These are phyloP conservation scores for Graphiopsis chlorocephala DNA, from an alignment of 2,329 filamentous ascomycete genomes.

Conservation along the genomic window DNA sequence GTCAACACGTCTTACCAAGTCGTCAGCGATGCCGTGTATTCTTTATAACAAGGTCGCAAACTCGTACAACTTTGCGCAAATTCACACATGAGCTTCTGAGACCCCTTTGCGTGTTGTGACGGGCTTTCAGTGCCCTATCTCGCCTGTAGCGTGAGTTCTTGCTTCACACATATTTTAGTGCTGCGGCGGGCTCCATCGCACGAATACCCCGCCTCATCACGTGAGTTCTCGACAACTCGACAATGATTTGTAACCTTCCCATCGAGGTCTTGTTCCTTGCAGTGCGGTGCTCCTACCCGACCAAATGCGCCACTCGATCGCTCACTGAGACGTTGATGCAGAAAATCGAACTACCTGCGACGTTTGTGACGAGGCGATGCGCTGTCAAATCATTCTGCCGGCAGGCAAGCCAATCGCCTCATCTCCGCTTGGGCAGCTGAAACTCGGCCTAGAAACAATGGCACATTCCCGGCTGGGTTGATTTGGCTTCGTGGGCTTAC, in stretches of 20 bases:
- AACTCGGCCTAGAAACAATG: conserved; percentile 14
- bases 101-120: not conserved
- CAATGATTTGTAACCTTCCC: not conserved
- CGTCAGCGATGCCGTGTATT: not conserved
- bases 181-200: not conserved
- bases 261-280: not conserved
- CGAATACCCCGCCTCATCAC: conserved; percentile 1
- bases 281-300: not conserved
- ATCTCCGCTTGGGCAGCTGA: conserved; percentile 14
- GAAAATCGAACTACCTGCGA: not conserved
- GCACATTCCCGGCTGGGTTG: conserved; percentile 13
- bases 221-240: not conserved
- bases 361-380: conserved; percentile 5
- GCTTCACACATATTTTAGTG: not conserved
- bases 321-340: not conserved
- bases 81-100: not conserved
- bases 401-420: conserved; percentile 14
- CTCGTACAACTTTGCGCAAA: not conserved
- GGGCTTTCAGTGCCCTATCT: not conserved
- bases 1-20: not conserved
- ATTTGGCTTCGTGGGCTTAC: conserved; percentile 15
- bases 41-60: not conserved
- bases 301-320: not conserved
- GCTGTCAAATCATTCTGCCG: conserved; percentile 5
- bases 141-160: not conserved